Evolutionary conservation across 2,329 filamentous ascomycete genomes (phyloP).

Genomic region (Alternaria rosae): DNA sequence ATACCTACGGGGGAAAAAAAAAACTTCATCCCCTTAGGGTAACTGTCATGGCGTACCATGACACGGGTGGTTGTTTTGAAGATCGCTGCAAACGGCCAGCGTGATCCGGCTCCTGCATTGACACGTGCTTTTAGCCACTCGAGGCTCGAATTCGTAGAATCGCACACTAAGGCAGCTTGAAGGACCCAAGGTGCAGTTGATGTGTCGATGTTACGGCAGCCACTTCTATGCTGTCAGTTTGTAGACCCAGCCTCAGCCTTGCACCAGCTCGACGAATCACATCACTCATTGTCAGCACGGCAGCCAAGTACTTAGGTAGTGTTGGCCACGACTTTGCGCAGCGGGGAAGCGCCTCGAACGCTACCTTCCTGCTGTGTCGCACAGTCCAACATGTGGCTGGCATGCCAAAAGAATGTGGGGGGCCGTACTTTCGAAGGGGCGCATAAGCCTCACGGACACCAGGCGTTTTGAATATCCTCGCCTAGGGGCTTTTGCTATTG

Average conservation of each 20-base stretch:
- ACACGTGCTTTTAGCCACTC: neutral
- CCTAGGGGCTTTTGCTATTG: neutral
- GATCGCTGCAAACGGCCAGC: neutral
- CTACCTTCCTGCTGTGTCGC: neutral
- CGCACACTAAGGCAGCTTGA: neutral
- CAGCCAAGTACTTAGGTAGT: no score
- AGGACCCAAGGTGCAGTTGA: neutral
- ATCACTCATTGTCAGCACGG: neutral
- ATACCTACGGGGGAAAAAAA: neutral
- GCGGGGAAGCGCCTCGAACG: neutral
- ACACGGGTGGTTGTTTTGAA: neutral
- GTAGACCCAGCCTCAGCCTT: neutral
- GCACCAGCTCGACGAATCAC: neutral
- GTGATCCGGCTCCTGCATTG: neutral
- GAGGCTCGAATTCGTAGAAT: neutral
- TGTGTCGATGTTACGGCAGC: neutral
- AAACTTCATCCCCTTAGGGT: neutral
- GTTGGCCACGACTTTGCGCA: neutral
- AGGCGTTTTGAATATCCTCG: neutral
- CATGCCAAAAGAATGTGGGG: neutral
- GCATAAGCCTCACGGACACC: constrained; percentile 1
- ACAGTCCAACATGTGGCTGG: neutral
- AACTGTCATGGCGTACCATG: neutral
- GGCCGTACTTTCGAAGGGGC: neutral
- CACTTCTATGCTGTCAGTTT: neutral